Evolutionary conservation across 331 rosid genomes (phyloP), one percentile per base, ranked within the genome.

Genomic region (Malus hybrid): DNA sequence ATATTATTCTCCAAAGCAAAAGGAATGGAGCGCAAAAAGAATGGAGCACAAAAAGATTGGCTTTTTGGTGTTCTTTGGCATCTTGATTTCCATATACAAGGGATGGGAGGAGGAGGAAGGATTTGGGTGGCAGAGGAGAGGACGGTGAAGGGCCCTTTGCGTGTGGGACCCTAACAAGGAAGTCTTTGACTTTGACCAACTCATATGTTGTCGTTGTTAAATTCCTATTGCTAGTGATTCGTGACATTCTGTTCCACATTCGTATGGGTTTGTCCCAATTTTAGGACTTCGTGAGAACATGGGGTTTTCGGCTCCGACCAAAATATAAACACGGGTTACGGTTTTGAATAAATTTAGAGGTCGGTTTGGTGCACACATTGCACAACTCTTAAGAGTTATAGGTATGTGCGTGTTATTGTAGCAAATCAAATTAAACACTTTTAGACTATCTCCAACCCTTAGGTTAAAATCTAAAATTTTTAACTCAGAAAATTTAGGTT

Each of bases 121-220:
- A n/a, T 18, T 77, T 71, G 80, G 84, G 63, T 78, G 87, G 76
- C 57, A 84, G 20, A 84, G 44, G 44, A 78, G 88, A 78, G 88
- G 79, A 77, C 92, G 79, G 92, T 82, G 80, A 66, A 79, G 68
- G 61, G 42, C 58, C 42, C 72, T 85, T 79, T 76, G 34, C 26
- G 24, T 70, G 84, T 82, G 90, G 89, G 86, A 19, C 89, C 95
- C 46, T 36, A 3, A 62, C 48, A 76, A 36, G 75, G 76, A 34
- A 79, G 2, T 85, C 18, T 61, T 63, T 30, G 68, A 30, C 68
- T 73, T 73, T 73, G 68, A 73, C 76, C 13, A 12, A 18, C 24
- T 19, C 58, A 4, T 1, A 42, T 3, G 14, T 60, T 60, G 61
- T 57, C 30, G 46, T 39, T 39, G 46, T 3, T 42, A 42, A 42